Evolutionary conservation across 2,329 filamentous ascomycete species (phyloP).

Genomic region (Fusarium denticulatum): DNA sequence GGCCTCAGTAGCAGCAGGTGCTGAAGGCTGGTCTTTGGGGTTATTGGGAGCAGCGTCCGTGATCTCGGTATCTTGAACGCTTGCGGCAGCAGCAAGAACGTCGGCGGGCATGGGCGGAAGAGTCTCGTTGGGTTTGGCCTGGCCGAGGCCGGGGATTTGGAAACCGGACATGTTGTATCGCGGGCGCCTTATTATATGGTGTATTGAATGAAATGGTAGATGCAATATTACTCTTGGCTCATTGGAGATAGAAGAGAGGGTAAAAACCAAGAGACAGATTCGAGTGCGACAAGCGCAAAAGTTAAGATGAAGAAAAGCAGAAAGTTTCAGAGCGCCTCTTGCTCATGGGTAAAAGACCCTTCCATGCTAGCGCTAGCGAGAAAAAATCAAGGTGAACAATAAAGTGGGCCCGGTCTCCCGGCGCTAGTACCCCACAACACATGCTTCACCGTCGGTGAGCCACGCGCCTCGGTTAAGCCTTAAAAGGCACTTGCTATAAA

Average conservation of each 20-base stretch:
- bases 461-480: conserved; percentile 7
- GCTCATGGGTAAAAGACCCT: conserved; percentile 22
- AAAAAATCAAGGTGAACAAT: conserved; percentile 49
- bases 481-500: background rate
- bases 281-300: conserved; percentile 22
- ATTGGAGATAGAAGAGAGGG: background rate
- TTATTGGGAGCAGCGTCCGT: conserved; percentile 7
- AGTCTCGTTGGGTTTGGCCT: conserved; percentile 55
- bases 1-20: background rate
- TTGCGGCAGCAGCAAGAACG: conserved; percentile 44
- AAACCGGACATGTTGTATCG: conserved; percentile 52
- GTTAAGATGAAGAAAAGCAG: conserved; percentile 2
- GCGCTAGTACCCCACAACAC: conserved; percentile 30
- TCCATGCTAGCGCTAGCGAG: conserved; percentile 27
- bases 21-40: conserved; percentile 3
- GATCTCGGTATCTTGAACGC: conserved; percentile 39
- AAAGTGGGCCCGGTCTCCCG: conserved; percentile 22
- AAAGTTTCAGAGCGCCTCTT: conserved; percentile 12
- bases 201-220: background rate
- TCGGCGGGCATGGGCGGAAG: conserved; percentile 52
- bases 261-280: background rate
- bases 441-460: conserved; percentile 27
- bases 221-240: background rate
- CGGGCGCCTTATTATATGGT: background rate
- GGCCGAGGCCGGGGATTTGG: conserved; percentile 56